phyloP scores from a whole-genome alignment of 208 protist genomes.

The Wallacemonas sp. region DNA sequence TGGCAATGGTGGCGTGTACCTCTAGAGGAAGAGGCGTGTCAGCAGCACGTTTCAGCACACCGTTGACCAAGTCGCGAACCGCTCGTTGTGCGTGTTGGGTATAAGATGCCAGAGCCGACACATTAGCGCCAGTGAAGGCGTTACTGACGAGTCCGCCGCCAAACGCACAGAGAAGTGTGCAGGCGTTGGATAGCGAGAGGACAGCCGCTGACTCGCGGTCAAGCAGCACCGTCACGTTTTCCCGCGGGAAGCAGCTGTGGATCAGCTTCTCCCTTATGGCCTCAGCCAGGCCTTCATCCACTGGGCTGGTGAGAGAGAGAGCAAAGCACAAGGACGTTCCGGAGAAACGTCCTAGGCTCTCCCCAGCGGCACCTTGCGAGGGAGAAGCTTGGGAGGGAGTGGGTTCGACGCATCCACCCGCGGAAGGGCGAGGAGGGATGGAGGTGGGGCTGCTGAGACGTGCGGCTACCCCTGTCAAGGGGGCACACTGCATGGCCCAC shows the following conservation, averaged over 20 bases:
- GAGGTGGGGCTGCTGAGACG: not conserved
- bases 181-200: conserved; percentile 71
- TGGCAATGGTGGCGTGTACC: conserved; percentile 43
- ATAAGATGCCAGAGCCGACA: conserved; percentile 69
- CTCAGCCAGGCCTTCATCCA: not conserved
- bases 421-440: conserved; percentile 12
- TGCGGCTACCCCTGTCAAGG: not conserved
- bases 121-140: conserved; percentile 52
- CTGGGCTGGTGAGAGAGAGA: conserved; percentile 16
- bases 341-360: conserved; percentile 26
- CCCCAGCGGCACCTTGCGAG: not conserved
- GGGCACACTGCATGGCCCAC: conserved; percentile 49
- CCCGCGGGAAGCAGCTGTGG: conserved; percentile 44
- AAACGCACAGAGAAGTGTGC: conserved; percentile 71
- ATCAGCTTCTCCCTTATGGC: conserved; percentile 15
- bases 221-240: conserved; percentile 55
- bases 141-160: conserved; percentile 85
- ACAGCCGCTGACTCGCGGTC: conserved; percentile 37
- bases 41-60: conserved; percentile 15
- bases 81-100: conserved; percentile 62
- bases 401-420: not conserved
- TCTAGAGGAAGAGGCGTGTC: conserved; percentile 56
- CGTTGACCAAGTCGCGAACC: conserved; percentile 44
- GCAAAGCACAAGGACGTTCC: conserved; percentile 52
- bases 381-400: not conserved